phyloP scores from a whole-genome alignment of 2,329 filamentous ascomycete genomes.

The Fusarium sambucinum region DNA sequence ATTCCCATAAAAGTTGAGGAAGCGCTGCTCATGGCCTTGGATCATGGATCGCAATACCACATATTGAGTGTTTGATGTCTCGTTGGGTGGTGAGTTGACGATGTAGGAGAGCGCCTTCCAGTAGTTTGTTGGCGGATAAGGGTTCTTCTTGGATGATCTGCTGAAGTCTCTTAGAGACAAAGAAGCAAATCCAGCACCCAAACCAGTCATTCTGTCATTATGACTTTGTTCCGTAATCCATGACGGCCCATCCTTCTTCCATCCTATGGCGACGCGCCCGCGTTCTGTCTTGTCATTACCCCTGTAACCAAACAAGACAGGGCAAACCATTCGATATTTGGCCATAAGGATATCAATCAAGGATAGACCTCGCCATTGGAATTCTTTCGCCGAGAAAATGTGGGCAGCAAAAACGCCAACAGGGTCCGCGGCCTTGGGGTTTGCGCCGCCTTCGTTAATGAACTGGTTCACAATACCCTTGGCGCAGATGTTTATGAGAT shows the following conservation, averaged over 20 bases:
- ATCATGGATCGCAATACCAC: conserved; percentile 79
- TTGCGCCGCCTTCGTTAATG: conserved; percentile 73
- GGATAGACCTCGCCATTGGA: conserved; percentile 74
- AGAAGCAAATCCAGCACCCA: conserved; percentile 86
- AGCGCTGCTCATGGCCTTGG: conserved; percentile 77
- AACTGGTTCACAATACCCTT: conserved; percentile 80
- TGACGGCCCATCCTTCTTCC: conserved; percentile 71
- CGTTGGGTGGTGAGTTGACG: conserved; percentile 75
- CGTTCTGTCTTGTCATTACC: conserved; percentile 79
- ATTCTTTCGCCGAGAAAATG: conserved; percentile 77
- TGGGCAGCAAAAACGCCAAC: conserved; percentile 82
- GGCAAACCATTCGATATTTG: conserved; percentile 84
- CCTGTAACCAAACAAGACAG: conserved; percentile 85
- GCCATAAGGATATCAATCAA: conserved; percentile 87
- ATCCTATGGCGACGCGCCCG: conserved; percentile 77
- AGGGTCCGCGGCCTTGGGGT: conserved; percentile 76
- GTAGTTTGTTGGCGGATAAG: conserved; percentile 82
- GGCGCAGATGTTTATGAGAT: conserved; percentile 80
- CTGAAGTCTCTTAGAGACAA: conserved; percentile 86
- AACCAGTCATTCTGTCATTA: conserved; percentile 83
- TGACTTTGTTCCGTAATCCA: conserved; percentile 80
- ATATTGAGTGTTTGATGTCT: conserved; percentile 80
- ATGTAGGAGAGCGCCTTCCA: conserved; percentile 84
- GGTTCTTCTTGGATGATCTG: conserved; percentile 75
- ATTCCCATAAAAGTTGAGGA: conserved; percentile 84